Conservation (phyloP, 148 eudicot species). For the Persicaria maculosa region DNA sequence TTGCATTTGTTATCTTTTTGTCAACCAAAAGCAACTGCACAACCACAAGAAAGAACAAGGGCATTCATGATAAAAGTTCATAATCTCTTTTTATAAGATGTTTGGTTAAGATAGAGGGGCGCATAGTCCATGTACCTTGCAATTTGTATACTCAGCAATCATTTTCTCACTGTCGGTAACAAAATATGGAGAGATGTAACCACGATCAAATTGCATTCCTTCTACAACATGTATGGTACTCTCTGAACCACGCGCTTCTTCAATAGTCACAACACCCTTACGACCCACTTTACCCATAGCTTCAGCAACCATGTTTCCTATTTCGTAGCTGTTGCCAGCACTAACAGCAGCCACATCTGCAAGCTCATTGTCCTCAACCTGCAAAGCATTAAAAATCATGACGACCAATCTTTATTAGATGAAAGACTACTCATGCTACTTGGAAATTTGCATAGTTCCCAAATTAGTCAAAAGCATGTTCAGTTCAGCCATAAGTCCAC, state of each 20-base stretch:
- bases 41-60: slow-evolving; percentile 9
- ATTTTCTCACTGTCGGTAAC: slow-evolving; percentile 67
- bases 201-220: slow-evolving; percentile 70
- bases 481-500: too few species aligned
- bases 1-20: slow-evolving; percentile 59
- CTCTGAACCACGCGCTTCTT: slow-evolving; percentile 79
- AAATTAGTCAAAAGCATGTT: background rate
- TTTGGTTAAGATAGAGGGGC: background rate
- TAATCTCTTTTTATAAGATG: background rate
- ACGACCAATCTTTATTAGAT: background rate
- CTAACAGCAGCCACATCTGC: slow-evolving; percentile 99
- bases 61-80: slow-evolving; percentile 4
- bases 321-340: slow-evolving; percentile 94
- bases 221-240: slow-evolving; percentile 54
- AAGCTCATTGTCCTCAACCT: slow-evolving; percentile 93
- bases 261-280: slow-evolving; percentile 94
- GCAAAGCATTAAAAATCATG: slow-evolving; percentile 5
- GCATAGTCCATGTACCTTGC: slow-evolving; percentile 38
- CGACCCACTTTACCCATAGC: slow-evolving; percentile 94
- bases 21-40: slow-evolving; percentile 65
- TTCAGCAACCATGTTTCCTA: slow-evolving; percentile 92
- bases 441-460: background rate
- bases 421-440: background rate
- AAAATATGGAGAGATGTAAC: slow-evolving; percentile 68
- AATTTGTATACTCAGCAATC: slow-evolving; percentile 52